phyloP scores from a whole-genome alignment of 1,284 basidiomycete genomes.

The Schizophyllum commune region DNA sequence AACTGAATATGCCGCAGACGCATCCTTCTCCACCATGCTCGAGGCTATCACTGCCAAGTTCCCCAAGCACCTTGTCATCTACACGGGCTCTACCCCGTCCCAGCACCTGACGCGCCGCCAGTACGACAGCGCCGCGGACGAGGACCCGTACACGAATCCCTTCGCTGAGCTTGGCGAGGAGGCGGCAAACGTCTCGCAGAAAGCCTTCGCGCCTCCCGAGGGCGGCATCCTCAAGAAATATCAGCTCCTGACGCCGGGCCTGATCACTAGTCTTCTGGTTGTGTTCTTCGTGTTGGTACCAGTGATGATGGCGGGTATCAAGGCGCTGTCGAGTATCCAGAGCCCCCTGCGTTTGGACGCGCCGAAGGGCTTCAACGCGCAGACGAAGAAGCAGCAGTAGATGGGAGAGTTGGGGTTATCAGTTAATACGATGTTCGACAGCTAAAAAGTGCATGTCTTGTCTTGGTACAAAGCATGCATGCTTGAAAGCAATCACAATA shows the following conservation, averaged over 20 bases:
- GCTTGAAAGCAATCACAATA: no score
- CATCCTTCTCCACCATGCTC: slow-evolving; percentile 39
- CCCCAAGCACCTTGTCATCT: slow-evolving; percentile 56
- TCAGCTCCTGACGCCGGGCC: slow-evolving; percentile 73
- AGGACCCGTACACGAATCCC: not conserved
- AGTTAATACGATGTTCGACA: no score
- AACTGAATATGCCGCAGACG: slow-evolving; percentile 24
- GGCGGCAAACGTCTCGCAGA: slow-evolving; percentile 14
- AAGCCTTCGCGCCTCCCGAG: slow-evolving; percentile 27
- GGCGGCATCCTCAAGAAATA: slow-evolving; percentile 68
- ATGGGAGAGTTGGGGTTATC: not conserved
- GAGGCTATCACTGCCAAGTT: slow-evolving; percentile 37
- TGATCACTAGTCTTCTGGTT: slow-evolving; percentile 67
- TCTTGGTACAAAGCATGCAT: no score
- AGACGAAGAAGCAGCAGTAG: slow-evolving; percentile 77
- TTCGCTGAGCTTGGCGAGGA: slow-evolving; percentile 12
- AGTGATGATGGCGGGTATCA: slow-evolving; percentile 57
- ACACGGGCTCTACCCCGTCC: slow-evolving; percentile 41
- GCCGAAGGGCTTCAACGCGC: slow-evolving; percentile 59
- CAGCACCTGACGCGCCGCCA: slow-evolving; percentile 28
- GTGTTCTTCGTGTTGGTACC: slow-evolving; percentile 69
- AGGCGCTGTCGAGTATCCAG: slow-evolving; percentile 70
- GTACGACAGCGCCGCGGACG: slow-evolving; percentile 9
- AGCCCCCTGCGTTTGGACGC: slow-evolving; percentile 55
- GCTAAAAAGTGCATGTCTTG: no score